phyloP scores from a whole-genome alignment of 2,329 filamentous ascomycete species.

The Lojkania enalia region DNA sequence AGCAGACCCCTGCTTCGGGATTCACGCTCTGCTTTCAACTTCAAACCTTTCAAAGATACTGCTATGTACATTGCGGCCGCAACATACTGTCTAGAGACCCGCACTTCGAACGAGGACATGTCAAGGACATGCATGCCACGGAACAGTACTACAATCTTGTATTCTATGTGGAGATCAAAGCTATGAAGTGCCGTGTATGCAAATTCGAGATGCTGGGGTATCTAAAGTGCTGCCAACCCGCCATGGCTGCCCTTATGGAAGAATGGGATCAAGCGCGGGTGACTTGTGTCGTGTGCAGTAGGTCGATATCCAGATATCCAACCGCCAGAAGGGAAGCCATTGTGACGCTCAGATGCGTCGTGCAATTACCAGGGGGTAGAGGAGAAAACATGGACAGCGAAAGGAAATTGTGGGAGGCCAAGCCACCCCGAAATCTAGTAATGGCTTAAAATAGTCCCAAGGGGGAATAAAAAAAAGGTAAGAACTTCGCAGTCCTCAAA shows the following conservation, averaged over 20 bases:
- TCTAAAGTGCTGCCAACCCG: constrained; percentile 13
- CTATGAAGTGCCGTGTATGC: constrained; percentile 11
- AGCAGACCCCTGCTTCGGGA: constrained; percentile 1
- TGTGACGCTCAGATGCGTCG: constrained; percentile 27
- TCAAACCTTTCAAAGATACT: background rate
- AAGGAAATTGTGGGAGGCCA: constrained; percentile 24
- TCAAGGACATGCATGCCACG: too few relatives aligned
- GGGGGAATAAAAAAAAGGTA: background rate
- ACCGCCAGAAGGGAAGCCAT: constrained; percentile 7
- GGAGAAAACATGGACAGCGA: constrained; percentile 33
- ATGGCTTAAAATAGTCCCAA: background rate
- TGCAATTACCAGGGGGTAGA: constrained; percentile 20
- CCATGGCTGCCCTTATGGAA: background rate
- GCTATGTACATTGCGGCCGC: background rate
- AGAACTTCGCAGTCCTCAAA: constrained; percentile 15
- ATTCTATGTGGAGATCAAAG: constrained; percentile 1
- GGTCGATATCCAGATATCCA: constrained; percentile 10
- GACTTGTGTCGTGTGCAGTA: background rate
- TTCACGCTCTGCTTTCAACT: background rate
- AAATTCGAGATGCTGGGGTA: constrained; percentile 15
- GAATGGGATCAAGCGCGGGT: background rate
- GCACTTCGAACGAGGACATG: too few relatives aligned
- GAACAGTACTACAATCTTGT: constrained; percentile 11
- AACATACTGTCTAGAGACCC: too few relatives aligned
- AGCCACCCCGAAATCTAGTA: background rate